These are phyloP conservation scores for Xylaria curta DNA, from an alignment of 495 filamentous ascomycete genomes.

Conservation along the genomic window DNA sequence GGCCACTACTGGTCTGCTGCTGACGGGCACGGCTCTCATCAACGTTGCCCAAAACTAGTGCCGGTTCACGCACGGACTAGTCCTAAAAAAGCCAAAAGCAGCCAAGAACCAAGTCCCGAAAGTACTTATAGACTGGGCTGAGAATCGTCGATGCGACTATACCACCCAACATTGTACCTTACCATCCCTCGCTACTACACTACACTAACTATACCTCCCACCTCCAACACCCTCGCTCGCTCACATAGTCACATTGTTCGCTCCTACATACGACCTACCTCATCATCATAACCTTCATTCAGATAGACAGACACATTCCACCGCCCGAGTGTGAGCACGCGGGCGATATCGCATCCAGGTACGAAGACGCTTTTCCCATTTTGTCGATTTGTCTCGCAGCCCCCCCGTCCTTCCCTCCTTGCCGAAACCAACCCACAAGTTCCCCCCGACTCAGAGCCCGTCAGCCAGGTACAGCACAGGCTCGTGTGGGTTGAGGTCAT, in stretches of 20 bases:
- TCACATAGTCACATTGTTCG: not conserved
- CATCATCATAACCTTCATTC: not conserved
- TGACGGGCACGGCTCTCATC: not conserved
- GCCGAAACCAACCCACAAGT: conserved; percentile 7
- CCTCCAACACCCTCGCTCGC: not conserved
- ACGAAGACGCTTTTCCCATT: conserved; percentile 18
- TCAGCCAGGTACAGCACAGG: conserved; percentile 18
- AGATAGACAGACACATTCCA: not conserved
- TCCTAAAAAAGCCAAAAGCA: conserved; percentile 18
- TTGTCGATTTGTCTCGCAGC: conserved; percentile 20
- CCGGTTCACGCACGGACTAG: not conserved
- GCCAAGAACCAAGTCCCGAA: conserved; percentile 25
- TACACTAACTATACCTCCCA: no score
- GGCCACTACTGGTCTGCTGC: not conserved
- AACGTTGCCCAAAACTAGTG: not conserved
- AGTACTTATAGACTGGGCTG: conserved; percentile 20
- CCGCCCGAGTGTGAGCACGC: not conserved
- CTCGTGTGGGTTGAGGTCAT: conserved; percentile 12
- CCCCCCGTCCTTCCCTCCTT: not conserved
- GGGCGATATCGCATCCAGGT: conserved; percentile 2
- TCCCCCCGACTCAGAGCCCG: conserved; percentile 12
- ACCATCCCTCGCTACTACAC: conserved; percentile 5
- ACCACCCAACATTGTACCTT: not conserved
- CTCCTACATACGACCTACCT: not conserved
- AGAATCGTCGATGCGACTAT: conserved; percentile 18